Evolutionary conservation across 106 monocot species (phyloP).

Genomic region (Dendrobium officinale): DNA sequence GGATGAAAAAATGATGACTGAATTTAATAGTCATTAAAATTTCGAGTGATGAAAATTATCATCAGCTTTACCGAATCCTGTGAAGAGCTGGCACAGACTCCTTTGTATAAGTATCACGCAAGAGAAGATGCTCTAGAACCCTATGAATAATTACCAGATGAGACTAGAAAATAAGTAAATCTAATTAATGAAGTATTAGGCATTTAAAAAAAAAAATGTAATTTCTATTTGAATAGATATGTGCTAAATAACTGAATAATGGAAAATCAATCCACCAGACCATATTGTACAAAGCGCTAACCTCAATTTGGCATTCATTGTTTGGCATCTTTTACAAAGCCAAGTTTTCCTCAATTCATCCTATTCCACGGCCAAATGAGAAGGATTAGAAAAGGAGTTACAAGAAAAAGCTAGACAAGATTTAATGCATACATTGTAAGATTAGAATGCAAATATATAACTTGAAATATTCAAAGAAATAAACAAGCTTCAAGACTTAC

Average conservation of each 20-base stretch:
- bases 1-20: too few species aligned
- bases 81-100: constrained; percentile 90
- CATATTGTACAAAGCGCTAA: constrained; percentile 18
- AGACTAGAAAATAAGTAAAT: background rate
- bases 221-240: background rate
- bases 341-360: constrained; percentile 89
- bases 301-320: constrained; percentile 98
- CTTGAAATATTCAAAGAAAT: constrained; percentile 7
- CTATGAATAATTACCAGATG: constrained; percentile 21
- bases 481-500: constrained; percentile 40
- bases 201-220: background rate
- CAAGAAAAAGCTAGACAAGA: background rate
- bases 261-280: background rate
- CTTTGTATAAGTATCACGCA: constrained; percentile 92
- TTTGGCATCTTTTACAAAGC: constrained; percentile 95
- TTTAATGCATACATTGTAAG: background rate
- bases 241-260: background rate
- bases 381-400: background rate
- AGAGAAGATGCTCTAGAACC: constrained; percentile 84
- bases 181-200: background rate
- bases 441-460: background rate
- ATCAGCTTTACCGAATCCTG: constrained; percentile 39
- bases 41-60: background rate
- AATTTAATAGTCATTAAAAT: too few species aligned
- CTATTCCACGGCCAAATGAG: constrained; percentile 32